Evolutionary conservation across 495 filamentous ascomycete species (phyloP).

Genomic region (Mycothermus thermophilus): DNA sequence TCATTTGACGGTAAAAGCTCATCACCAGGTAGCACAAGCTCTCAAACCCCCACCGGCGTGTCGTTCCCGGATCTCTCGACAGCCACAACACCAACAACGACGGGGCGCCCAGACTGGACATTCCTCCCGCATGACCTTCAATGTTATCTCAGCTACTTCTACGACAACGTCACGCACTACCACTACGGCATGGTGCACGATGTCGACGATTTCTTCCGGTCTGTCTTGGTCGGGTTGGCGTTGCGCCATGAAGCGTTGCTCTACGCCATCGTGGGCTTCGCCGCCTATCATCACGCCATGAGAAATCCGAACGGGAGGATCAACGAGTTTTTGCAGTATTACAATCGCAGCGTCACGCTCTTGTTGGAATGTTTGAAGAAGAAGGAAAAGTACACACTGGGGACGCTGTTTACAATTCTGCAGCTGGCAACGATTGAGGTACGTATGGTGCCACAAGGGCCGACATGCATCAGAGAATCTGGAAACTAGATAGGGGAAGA

Average conservation of each 20-base stretch:
- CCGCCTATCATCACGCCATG: constrained; percentile 75
- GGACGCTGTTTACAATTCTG: constrained; percentile 78
- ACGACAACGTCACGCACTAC: constrained; percentile 56
- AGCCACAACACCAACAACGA: constrained; percentile 6
- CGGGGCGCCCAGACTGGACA: constrained; percentile 32
- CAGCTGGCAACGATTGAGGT: constrained; percentile 93
- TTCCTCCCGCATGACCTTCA: constrained; percentile 52
- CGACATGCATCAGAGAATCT: too few species aligned
- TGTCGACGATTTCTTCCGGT: constrained; percentile 54
- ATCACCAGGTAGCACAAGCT: constrained; percentile 30
- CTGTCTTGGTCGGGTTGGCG: constrained; percentile 54
- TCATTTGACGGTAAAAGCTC: constrained; percentile 35
- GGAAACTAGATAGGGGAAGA: too few species aligned
- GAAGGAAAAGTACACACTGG: constrained; percentile 51
- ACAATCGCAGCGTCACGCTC: constrained; percentile 69
- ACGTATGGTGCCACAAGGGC: constrained; percentile 3
- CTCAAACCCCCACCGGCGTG: constrained; percentile 17
- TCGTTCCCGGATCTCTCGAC: constrained; percentile 16
- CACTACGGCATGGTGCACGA: constrained; percentile 69
- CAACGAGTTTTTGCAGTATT: constrained; percentile 73
- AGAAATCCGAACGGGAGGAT: constrained; percentile 53
- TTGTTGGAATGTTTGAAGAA: constrained; percentile 58
- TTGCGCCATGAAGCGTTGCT: constrained; percentile 69
- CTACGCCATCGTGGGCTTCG: constrained; percentile 80
- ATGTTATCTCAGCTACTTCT: constrained; percentile 68